A percentile compares a stretch with the other conserved stretches of the same genome.
phyloP scores from a whole-genome alignment of 148 eudicot genomes.

The Arbutus unedo region DNA sequence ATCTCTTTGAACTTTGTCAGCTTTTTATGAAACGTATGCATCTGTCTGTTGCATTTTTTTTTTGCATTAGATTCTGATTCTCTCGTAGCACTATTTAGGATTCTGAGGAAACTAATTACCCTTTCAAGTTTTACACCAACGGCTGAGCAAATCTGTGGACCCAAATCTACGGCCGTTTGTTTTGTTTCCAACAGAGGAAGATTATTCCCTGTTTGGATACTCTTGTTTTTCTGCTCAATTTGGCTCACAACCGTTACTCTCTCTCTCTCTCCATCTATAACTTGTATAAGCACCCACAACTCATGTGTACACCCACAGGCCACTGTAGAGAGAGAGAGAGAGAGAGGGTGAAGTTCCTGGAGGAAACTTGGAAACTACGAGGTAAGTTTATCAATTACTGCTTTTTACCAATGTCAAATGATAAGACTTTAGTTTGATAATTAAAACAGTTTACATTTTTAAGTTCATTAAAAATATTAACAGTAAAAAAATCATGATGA shows the following conservation, averaged over 20 bases:
- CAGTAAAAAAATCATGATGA: no score
- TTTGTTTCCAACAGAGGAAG: conserved; percentile 5
- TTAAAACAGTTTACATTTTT: no score
- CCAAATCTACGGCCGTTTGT: neutral
- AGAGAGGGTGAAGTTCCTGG: conserved; percentile 6
- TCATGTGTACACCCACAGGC: neutral
- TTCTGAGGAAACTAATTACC: neutral
- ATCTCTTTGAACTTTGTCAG: neutral
- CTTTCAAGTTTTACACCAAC: neutral
- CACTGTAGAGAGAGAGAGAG: neutral
- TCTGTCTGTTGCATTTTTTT: neutral
- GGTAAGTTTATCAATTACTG: neutral
- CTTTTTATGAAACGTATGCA: neutral
- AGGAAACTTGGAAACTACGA: neutral
- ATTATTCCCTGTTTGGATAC: neutral
- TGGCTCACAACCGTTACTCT: neutral
- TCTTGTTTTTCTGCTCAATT: neutral
- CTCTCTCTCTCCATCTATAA: neutral
- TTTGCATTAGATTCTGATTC: neutral
- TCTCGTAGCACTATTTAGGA: neutral
- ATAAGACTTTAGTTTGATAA: no score
- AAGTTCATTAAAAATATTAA: no score
- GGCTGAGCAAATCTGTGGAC: conserved; percentile 12
- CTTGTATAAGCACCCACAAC: neutral
- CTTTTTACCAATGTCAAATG: no score